These are phyloP conservation scores for Psilocybe cyanescens DNA, from an alignment of 768 basidiomycete genomes.

Conservation along the genomic window DNA sequence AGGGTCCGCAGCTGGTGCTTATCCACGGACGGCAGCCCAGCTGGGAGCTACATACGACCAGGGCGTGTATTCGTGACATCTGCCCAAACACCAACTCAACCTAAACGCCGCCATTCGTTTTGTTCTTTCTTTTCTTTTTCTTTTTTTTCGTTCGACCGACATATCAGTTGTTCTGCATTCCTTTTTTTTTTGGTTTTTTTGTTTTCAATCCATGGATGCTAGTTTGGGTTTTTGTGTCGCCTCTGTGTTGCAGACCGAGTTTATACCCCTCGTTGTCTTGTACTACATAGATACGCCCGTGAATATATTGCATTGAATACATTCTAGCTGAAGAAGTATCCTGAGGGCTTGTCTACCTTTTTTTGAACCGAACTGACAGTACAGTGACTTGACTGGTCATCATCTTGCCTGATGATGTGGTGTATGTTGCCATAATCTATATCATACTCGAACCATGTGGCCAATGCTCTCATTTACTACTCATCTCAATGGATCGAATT, in stretches of 20 bases:
- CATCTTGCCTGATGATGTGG: too few species aligned
- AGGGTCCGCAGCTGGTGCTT: background rate
- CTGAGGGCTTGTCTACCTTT: too few species aligned
- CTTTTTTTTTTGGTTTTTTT: background rate
- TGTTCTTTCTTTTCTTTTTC: background rate
- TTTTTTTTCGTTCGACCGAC: background rate
- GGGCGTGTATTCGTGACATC: background rate
- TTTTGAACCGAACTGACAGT: too few species aligned
- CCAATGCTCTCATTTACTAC: too few species aligned
- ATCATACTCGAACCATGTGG: too few species aligned
- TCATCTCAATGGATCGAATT: too few species aligned
- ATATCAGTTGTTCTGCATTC: background rate
- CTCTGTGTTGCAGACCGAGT: background rate
- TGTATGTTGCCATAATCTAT: too few species aligned
- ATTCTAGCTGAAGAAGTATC: background rate
- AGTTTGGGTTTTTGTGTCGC: background rate
- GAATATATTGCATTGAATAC: background rate
- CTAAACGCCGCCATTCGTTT: background rate
- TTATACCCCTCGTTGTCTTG: background rate
- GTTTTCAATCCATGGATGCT: background rate
- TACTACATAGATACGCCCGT: background rate
- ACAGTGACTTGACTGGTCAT: too few species aligned
- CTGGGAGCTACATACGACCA: background rate
- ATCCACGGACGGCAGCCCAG: background rate
- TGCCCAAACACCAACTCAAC: background rate